Evolutionary conservation across 805 yeast species (phyloP), one percentile per base, ranked within the genome.

Genomic region (Ascoidea rubescens): DNA sequence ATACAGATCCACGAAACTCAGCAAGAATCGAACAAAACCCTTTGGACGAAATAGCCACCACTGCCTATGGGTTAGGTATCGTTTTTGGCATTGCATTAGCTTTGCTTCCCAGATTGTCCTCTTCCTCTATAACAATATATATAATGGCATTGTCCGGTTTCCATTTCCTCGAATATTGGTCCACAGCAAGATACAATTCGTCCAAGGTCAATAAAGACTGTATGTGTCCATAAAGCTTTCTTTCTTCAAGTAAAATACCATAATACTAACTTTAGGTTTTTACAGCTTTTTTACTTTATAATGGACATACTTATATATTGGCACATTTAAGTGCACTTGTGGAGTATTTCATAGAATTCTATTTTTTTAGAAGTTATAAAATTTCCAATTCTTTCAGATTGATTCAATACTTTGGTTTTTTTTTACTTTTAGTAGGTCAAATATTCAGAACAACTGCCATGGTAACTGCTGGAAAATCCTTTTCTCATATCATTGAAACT

Each of bases 381-480:
- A 5, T 54, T 0, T 51, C 45, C n/a, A 49, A 55, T 0, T 50
- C 46, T 16, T 50, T 53, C 47, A 14, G 50, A 2, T 12, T 49
- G 0, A 44, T 70, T 45, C 59, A 70, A 50, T 2, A 50, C 0
- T 0, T 71, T 1, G 97, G 96, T 0, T 49, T 80, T 0, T 12
- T 57, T 0, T 31, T 82, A 1, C 60, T 79, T 0, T 30, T 78
- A 0, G 45, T 64, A 1, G 96, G 97, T 1, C 99, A 93, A 61
- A 17, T 59, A 0, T 60, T 79, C 4, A 73, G 99, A 51, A 74
- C 91, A 1, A 50, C 72, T 43, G 91, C 97, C 0, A 93, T 93
- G 99, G 73, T 77, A 54, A 84, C 90, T 0, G 96, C 97, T 0
- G 87, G 89, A 1, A 74, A 76, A 51, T 87, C 95, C 3, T 93